Percentiles rank a stretch among this genome's conserved stretches.
These are phyloP conservation scores for Taiwanofungus camphoratus DNA, from an alignment of 1,284 basidiomycete species.

Conservation along the genomic window DNA sequence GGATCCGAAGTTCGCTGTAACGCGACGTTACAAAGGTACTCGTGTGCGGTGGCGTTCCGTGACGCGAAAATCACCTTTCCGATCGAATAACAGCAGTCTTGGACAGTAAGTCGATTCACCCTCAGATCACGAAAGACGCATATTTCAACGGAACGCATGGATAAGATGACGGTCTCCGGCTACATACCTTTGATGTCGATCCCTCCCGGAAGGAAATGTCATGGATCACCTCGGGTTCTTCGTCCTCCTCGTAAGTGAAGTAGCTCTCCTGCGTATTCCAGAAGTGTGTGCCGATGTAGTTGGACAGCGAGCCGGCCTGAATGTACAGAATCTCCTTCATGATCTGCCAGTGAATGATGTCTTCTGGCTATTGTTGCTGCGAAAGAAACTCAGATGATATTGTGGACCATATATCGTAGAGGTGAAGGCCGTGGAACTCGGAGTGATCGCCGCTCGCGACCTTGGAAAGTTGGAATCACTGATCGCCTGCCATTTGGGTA, in stretches of 20 bases:
- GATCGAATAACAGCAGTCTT: conserved; percentile 58
- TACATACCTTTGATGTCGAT: conserved; percentile 34
- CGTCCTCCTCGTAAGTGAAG: conserved; percentile 45
- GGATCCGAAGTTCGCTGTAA: conserved; percentile 59
- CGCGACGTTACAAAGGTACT: neutral
- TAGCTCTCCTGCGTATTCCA: conserved; percentile 78
- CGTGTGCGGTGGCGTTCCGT: conserved; percentile 3
- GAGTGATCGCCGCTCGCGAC: too few relatives aligned
- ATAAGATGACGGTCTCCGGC: neutral
- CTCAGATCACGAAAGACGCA: conserved; percentile 29
- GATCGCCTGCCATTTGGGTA: too few relatives aligned
- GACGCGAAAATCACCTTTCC: conserved; percentile 41
- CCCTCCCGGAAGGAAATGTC: conserved; percentile 64
- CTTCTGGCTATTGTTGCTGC: neutral
- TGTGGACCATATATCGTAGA: too few relatives aligned
- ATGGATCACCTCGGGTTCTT: conserved; percentile 41
- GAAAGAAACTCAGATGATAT: too few relatives aligned
- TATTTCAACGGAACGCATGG: neutral
- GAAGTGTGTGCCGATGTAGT: conserved; percentile 69
- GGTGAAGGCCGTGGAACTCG: too few relatives aligned
- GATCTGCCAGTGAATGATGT: conserved; percentile 1
- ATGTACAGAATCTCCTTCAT: conserved; percentile 79
- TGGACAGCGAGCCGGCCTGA: conserved; percentile 63
- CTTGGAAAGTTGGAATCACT: too few relatives aligned
- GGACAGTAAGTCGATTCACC: conserved; percentile 55